A percentile compares a stretch with the other conserved stretches of the same genome.
These are phyloP conservation scores for Echinosphaeria canescens DNA, from an alignment of 2,329 filamentous ascomycete species.

Conservation along the genomic window DNA sequence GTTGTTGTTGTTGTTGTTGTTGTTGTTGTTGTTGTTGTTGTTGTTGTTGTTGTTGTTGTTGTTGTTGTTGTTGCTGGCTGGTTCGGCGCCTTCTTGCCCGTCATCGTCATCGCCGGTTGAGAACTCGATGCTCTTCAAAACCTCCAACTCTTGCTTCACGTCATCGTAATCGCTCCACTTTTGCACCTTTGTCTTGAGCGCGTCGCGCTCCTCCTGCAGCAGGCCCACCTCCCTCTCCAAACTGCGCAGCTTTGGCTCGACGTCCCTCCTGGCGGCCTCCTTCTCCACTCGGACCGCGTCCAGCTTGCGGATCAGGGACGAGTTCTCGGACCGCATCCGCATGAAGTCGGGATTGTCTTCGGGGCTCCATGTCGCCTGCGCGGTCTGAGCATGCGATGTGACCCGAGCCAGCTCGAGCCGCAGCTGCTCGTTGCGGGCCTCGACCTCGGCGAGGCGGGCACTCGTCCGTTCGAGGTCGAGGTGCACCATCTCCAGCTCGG, in stretches of 20 bases:
- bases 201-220: slow-evolving; percentile 62
- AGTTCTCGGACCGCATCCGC: slow-evolving; percentile 81
- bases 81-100: slow-evolving; percentile 6
- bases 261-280: slow-evolving; percentile 55
- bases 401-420: slow-evolving; percentile 74
- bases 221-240: slow-evolving; percentile 59
- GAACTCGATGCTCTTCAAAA: slow-evolving; percentile 95
- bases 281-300: slow-evolving; percentile 69
- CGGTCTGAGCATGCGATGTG: slow-evolving; percentile 54
- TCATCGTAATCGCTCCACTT: slow-evolving; percentile 93
- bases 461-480: slow-evolving; percentile 84
- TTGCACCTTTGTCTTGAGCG: slow-evolving; percentile 58
- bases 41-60: no score
- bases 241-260: slow-evolving; percentile 56
- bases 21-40: no score
- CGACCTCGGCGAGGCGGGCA: slow-evolving; percentile 67
- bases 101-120: slow-evolving; percentile 74
- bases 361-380: slow-evolving; percentile 46
- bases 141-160: slow-evolving; percentile 85
- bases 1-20: slow-evolving; percentile 23
- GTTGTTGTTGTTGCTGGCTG: no score
- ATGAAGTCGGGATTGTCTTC: slow-evolving; percentile 85
- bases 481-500: slow-evolving; percentile 83
- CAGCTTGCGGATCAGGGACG: slow-evolving; percentile 70
- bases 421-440: slow-evolving; percentile 85